Evolutionary conservation across 75 land plant species (phyloP), one percentile per base, ranked within the genome.

Genomic region (Larix kaempferi): DNA sequence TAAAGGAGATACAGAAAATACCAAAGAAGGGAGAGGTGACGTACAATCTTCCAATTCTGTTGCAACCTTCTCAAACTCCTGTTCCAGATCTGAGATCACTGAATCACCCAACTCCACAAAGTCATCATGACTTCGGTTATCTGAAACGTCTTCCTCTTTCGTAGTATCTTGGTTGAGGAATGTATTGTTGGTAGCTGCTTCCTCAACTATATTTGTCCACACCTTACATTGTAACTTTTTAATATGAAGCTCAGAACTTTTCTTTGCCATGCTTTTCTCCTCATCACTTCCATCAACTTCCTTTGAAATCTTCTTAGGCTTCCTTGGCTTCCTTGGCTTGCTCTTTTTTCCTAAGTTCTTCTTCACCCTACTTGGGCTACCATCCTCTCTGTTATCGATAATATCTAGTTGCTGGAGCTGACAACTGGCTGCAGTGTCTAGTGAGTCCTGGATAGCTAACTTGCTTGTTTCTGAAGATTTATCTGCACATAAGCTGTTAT

Each of bases 61-160:
- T 67, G 86, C 87, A 60, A 83, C 67, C 25, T 64, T 69, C 8
- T 84, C 85, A 58, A 86, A 86, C 56, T 81, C 74, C 73, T 67
- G 37, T 67, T 81, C 83, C 59, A 86, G 25, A 57, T 86, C 84
- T 27, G 80, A 80, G 62, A 84, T 66, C 39, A 84, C 80, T 33
- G 87, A 57, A 49, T 83, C 79, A 19, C 83, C 79, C 16, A 54
- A 23, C 17, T 55, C 13, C 72, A 78, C 15, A 33, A 22, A 12
- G n/a, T 55, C 79, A 13, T 33, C 75, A 54, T 26, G 71, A 67
- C 10, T 19, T 37, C 6, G n/a, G 16, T 4, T 15, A 29, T 64
- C 33, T 26, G 33, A 29, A 64, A 64, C 1, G 27, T 64, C 17
- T 14, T 17, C 35, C 27, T 64, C 67, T 27, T 63, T 2, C 65